phyloP scores from a whole-genome alignment of 192 early-diverging fungal genomes.

The Coemansia sp. region DNA sequence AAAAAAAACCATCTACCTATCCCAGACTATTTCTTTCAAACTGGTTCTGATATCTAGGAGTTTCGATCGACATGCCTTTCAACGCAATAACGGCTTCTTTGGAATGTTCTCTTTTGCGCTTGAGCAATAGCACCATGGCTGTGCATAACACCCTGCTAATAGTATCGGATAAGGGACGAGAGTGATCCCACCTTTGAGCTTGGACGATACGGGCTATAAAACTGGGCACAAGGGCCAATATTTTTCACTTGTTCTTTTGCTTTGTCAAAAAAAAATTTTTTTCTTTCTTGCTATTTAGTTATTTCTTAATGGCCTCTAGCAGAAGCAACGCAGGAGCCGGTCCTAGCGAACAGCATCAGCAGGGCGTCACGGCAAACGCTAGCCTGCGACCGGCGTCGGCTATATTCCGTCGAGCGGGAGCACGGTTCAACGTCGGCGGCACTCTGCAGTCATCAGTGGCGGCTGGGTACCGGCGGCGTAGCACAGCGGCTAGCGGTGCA shows the following conservation, averaged over 20 bases:
- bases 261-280: background rate
- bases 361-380: background rate
- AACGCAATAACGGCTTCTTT: too few relatives aligned
- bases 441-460: constrained; percentile 39
- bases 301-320: background rate
- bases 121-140: background rate
- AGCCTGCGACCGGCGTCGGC: background rate
- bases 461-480: constrained; percentile 22
- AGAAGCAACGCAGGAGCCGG: background rate
- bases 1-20: constrained; percentile 12
- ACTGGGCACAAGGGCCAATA: background rate
- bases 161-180: background rate
- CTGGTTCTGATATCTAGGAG: too few relatives aligned
- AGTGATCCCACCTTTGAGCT: background rate
- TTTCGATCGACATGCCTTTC: too few relatives aligned
- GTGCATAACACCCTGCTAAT: background rate
- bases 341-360: background rate
- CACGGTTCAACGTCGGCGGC: constrained; percentile 35
- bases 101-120: background rate
- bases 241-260: background rate
- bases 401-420: background rate
- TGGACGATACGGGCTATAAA: background rate
- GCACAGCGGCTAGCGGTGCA: constrained; percentile 18
- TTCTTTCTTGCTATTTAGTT: background rate
- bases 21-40: too few relatives aligned